Conservation (phyloP, 1,284 basidiomycete genomes). For the Ustilago hordei region DNA sequence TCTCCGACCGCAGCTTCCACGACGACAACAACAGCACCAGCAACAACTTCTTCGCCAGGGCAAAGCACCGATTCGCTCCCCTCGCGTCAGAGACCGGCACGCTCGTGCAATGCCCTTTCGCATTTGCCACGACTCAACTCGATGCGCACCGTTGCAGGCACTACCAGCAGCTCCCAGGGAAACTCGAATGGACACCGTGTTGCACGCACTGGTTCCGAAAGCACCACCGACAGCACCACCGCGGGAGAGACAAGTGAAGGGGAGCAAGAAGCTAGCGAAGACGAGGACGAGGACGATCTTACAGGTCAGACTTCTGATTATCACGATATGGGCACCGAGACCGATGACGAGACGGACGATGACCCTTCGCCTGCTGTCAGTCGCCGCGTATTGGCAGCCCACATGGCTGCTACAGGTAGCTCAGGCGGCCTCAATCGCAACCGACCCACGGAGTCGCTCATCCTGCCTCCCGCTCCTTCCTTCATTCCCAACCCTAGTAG, state of each 20-base stretch:
- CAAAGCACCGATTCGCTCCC: slow-evolving; percentile 16
- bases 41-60: background rate
- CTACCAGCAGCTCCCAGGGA: slow-evolving; percentile 6
- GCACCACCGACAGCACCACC: slow-evolving; percentile 6
- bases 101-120: slow-evolving; percentile 47
- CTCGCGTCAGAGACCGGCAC: slow-evolving; percentile 23
- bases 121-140: slow-evolving; percentile 62
- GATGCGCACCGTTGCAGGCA: slow-evolving; percentile 38
- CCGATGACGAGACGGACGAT: slow-evolving; percentile 52
- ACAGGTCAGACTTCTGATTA: slow-evolving; percentile 41
- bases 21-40: background rate
- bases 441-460: slow-evolving; percentile 38
- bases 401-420: slow-evolving; percentile 24
- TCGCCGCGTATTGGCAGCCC: slow-evolving; percentile 31
- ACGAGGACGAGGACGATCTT: slow-evolving; percentile 39
- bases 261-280: slow-evolving; percentile 49
- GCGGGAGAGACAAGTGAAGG: slow-evolving; percentile 45
- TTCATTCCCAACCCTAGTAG: slow-evolving; percentile 35
- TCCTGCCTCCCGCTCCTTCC: slow-evolving; percentile 54
- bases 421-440: slow-evolving; percentile 51
- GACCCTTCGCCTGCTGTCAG: slow-evolving; percentile 36
- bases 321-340: slow-evolving; percentile 43
- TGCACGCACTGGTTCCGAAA: slow-evolving; percentile 29
- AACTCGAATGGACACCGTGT: slow-evolving; percentile 1
- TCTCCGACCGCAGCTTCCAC: background rate